Evolutionary conservation across 805 yeast genomes (phyloP).

Genomic region (Yarrowia sp.): DNA sequence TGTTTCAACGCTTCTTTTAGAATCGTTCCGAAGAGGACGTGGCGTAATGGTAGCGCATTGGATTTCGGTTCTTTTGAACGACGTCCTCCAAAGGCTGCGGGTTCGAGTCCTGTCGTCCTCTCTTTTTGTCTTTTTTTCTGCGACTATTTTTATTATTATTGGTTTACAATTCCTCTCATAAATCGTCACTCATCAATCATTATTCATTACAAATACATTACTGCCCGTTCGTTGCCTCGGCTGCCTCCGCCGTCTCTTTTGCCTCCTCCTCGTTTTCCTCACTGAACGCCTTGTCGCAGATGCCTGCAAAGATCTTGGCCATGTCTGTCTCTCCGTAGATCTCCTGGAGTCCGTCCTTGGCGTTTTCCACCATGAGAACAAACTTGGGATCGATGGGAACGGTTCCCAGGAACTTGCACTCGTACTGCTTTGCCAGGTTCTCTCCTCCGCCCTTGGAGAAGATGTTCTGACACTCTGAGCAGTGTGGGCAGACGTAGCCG

Average conservation of each 20-base stretch:
- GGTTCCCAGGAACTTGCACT: conserved; percentile 72
- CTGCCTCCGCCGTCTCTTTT: neutral
- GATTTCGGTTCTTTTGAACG: conserved; percentile 16
- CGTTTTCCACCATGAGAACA: conserved; percentile 79
- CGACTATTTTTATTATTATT: no score
- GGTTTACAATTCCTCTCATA: neutral
- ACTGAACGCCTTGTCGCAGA: conserved; percentile 44
- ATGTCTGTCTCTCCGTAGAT: conserved; percentile 40
- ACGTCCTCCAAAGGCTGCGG: conserved; percentile 20
- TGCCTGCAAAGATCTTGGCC: conserved; percentile 47
- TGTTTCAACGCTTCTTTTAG: neutral
- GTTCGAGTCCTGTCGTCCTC: conserved; percentile 21
- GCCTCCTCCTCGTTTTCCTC: conserved; percentile 14
- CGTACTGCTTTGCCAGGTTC: conserved; percentile 58
- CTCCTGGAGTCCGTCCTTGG: conserved; percentile 34
- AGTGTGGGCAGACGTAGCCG: conserved; percentile 92
- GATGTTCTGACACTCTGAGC: conserved; percentile 82
- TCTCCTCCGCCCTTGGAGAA: conserved; percentile 93
- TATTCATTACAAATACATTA: neutral
- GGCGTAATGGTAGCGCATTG: conserved; percentile 18
- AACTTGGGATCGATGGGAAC: conserved; percentile 93
- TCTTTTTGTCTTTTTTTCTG: neutral
- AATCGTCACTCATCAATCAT: neutral
- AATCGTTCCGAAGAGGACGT: neutral
- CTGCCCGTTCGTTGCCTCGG: neutral